Conservation (phyloP, 202 grass and related monocot genomes). For the Musa balbisiana region DNA sequence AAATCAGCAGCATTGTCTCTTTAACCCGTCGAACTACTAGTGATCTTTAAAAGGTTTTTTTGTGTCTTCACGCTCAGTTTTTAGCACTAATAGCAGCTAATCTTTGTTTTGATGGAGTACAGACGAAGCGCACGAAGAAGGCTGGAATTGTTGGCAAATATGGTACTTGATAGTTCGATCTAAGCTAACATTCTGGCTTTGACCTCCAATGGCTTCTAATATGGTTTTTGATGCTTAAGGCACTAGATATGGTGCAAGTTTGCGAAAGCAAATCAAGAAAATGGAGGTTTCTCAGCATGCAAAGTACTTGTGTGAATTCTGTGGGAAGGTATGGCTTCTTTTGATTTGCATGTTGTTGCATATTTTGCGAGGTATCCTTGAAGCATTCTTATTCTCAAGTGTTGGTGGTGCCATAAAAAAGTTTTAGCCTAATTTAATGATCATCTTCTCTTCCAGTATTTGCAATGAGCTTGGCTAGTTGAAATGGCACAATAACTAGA, state of each 20-base stretch:
- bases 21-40: too few relatives aligned
- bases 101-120: conserved; percentile 13
- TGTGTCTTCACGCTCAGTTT: too few relatives aligned
- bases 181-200: not conserved
- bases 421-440: too few relatives aligned
- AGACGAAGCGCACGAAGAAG: conserved; percentile 96
- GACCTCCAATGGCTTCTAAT: not conserved
- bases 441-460: too few relatives aligned
- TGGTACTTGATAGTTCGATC: conserved; percentile 27
- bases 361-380: too few relatives aligned
- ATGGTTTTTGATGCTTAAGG: conserved; percentile 23
- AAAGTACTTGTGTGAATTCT: conserved; percentile 93
- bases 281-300: conserved; percentile 89
- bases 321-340: conserved; percentile 46
- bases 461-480: too few relatives aligned
- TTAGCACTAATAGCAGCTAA: not conserved
- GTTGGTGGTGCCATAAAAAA: too few relatives aligned
- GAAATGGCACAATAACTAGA: too few relatives aligned
- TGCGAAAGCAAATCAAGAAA: conserved; percentile 95
- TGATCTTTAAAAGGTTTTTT: too few relatives aligned
- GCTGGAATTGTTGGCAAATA: conserved; percentile 83
- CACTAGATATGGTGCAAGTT: conserved; percentile 93
- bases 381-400: too few relatives aligned
- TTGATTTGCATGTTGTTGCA: too few relatives aligned
- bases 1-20: too few relatives aligned